phyloP scores from a whole-genome alignment of 2,329 filamentous ascomycete species.

The Fusarium sp. region DNA sequence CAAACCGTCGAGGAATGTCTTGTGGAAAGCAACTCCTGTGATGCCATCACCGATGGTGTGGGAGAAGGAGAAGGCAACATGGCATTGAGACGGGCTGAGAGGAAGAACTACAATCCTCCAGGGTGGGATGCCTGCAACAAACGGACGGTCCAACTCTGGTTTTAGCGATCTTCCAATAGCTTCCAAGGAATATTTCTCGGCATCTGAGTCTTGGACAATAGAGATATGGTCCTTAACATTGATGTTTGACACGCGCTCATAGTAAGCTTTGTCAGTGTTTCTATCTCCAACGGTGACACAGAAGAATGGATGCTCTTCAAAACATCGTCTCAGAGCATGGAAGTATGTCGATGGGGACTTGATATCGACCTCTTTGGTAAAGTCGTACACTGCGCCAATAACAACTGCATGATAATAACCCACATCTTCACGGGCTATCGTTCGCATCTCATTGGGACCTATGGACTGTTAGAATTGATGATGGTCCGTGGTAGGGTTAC shows the following conservation, averaged over 20 bases:
- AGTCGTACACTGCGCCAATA: conserved; percentile 41
- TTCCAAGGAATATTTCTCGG: neutral
- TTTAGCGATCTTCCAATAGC: conserved; percentile 27
- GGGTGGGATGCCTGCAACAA: conserved; percentile 30
- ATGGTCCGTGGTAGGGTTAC: neutral
- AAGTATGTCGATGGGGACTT: conserved; percentile 28
- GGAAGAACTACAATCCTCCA: conserved; percentile 44
- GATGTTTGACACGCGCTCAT: conserved; percentile 33
- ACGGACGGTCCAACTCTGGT: conserved; percentile 35
- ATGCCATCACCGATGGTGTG: conserved; percentile 45
- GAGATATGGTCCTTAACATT: conserved; percentile 38
- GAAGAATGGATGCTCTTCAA: conserved; percentile 40
- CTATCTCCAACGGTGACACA: conserved; percentile 36
- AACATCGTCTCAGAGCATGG: conserved; percentile 31
- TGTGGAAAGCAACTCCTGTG: conserved; percentile 41
- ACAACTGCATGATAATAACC: conserved; percentile 44
- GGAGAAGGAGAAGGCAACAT: conserved; percentile 42
- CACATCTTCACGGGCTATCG: conserved; percentile 39
- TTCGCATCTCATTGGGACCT: conserved; percentile 45
- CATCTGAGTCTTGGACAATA: conserved; percentile 4
- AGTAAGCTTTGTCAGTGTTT: conserved; percentile 41
- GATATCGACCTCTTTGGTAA: conserved; percentile 3
- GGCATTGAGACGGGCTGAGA: conserved; percentile 17
- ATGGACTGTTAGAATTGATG: neutral
- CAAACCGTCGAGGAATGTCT: conserved; percentile 34